Base-by-base conservation (phyloP, 2,329 filamentous ascomycete genomes). In the Penicillium hesseltinei region DNA sequence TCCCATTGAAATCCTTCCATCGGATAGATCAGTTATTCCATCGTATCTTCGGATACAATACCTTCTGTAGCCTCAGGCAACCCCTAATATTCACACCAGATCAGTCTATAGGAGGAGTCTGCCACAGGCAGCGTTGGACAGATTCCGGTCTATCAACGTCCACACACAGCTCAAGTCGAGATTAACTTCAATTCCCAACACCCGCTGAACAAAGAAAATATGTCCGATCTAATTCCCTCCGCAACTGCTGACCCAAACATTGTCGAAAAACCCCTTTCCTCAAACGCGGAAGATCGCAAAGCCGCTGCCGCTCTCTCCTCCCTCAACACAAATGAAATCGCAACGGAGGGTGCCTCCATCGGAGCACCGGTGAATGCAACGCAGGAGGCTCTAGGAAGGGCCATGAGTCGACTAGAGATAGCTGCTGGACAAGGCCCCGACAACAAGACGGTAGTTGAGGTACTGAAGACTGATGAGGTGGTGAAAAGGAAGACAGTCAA, bases 281-380 rank as follows among this genome's bases (percentile, higher is more conserved):
- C 73, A 36, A 78, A 77, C 60, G 77, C 78, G 31, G 79, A 81
- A 71, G 79, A 80, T 66, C 79, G 79, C 65, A 80, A 79, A 68
- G 78, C 79, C 11, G 79, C 78, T 19, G 79, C 77, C 15, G 79
- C 79, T 9, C 77, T 81, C 49, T 78, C 77, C 58, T 72, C 78
- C 36, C 74, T 81, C 38, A 74, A 79, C 59, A 70, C 72, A 13
- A 77, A 73, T 53, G 74, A 72, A 47, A 73, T 77, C 51, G 71
- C 66, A 7, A 68, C 75, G 10, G 72, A 74, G 31, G 70, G 70
- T 42, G 57, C 59, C 11, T 60, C 66, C n/a, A 51, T 66, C 1
- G 69, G 73, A 48, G 68, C 67, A 15, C 71, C 74, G 2, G 70
- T 72, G 1, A 66, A 66, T 15, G 73, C 73, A 0, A 77, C 80